These are phyloP conservation scores for Leucogyrophana mollusca DNA, from an alignment of 768 basidiomycete species.

Conservation along the genomic window DNA sequence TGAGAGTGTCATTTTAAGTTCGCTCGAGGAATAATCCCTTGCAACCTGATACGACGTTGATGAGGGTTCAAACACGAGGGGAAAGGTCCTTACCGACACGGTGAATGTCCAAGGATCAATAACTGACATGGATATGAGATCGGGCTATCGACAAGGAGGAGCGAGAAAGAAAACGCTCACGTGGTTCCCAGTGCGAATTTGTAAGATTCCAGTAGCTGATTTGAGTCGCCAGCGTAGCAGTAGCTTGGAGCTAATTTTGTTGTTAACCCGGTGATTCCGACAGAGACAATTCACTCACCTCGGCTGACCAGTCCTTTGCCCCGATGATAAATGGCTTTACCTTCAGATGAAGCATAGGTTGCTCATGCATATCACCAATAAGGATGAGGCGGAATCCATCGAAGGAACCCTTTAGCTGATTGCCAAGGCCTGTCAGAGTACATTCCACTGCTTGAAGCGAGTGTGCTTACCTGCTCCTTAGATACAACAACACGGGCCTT, in stretches of 20 bases:
- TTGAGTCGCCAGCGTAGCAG: conserved; percentile 75
- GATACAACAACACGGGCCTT: conserved; percentile 57
- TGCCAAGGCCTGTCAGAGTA: too few species aligned
- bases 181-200: conserved; percentile 98
- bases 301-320: conserved; percentile 92
- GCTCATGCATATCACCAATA: conserved; percentile 93
- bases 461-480: conserved; percentile 70
- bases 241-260: conserved; percentile 70
- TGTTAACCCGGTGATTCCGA: neutral
- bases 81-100: conserved; percentile 46
- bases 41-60: conserved; percentile 41
- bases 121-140: conserved; percentile 43
- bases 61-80: conserved; percentile 1
- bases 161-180: conserved; percentile 39
- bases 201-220: conserved; percentile 96
- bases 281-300: conserved; percentile 45
- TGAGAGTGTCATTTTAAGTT: conserved; percentile 58
- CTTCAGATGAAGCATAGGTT: conserved; percentile 88
- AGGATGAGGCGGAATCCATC: conserved; percentile 92
- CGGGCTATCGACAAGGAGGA: conserved; percentile 7
- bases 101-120: conserved; percentile 96
- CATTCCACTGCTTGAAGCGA: too few species aligned
- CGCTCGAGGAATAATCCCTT: conserved; percentile 48
- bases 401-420: conserved; percentile 77
- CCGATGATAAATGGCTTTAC: conserved; percentile 80